These are phyloP conservation scores for Suillus paluster DNA, from an alignment of 768 basidiomycete genomes.

Conservation along the genomic window DNA sequence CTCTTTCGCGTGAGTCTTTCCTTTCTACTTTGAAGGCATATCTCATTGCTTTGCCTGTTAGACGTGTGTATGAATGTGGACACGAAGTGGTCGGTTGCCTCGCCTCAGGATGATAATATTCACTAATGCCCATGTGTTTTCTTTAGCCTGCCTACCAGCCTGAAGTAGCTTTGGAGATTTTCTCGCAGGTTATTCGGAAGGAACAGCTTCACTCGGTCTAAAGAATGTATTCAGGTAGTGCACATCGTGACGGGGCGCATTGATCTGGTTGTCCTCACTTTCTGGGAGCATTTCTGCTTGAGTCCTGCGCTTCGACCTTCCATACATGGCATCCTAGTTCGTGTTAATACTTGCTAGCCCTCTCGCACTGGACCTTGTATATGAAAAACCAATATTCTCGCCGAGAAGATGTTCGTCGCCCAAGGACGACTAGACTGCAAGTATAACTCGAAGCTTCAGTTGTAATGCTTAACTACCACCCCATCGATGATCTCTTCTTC, in stretches of 20 bases:
- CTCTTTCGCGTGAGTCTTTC: slow-evolving; percentile 60
- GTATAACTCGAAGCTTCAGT: no score
- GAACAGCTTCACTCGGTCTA: slow-evolving; percentile 59
- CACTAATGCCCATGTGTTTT: neutral
- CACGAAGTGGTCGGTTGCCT: slow-evolving; percentile 63
- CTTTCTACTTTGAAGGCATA: neutral
- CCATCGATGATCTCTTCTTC: no score
- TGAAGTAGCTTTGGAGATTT: slow-evolving; percentile 58
- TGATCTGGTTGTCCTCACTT: neutral
- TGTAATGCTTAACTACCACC: no score
- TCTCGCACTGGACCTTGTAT: no score
- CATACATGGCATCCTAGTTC: no score
- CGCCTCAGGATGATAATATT: neutral
- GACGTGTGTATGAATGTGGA: slow-evolving; percentile 59
- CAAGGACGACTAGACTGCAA: no score
- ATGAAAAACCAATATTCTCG: no score
- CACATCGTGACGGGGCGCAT: neutral
- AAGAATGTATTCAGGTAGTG: neutral
- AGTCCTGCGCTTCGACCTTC: no score
- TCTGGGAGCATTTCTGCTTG: no score
- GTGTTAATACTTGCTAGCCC: no score
- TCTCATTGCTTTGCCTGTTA: slow-evolving; percentile 21
- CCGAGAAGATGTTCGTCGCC: no score
- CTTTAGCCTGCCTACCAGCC: slow-evolving; percentile 66
- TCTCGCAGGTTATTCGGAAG: slow-evolving; percentile 55